Conservation (phyloP, 768 basidiomycete genomes). For the Sporobolomyces pararoseus region DNA sequence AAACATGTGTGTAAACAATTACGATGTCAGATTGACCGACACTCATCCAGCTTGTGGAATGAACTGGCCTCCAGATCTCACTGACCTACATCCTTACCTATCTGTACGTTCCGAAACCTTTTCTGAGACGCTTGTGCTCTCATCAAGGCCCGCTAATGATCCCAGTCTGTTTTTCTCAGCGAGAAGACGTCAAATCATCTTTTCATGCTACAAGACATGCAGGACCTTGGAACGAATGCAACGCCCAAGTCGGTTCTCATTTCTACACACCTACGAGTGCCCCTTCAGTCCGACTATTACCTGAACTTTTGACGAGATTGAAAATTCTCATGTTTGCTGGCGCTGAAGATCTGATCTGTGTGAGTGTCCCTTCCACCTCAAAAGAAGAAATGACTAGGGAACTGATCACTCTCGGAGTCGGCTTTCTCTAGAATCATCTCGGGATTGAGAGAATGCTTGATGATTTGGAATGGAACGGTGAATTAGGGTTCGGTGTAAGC, state of each 20-base stretch:
- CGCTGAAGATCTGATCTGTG: slow-evolving; percentile 90
- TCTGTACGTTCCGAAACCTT: slow-evolving; percentile 57
- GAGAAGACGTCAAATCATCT: slow-evolving; percentile 71
- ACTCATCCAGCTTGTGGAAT: slow-evolving; percentile 82
- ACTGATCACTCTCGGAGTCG: slow-evolving; percentile 47
- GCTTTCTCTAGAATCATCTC: slow-evolving; percentile 82
- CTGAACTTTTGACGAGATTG: slow-evolving; percentile 70
- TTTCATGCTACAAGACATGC: slow-evolving; percentile 75
- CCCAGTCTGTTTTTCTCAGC: slow-evolving; percentile 53
- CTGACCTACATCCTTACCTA: slow-evolving; percentile 59
- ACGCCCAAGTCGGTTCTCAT: slow-evolving; percentile 60
- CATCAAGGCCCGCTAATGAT: neutral
- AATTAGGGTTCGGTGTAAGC: slow-evolving; percentile 74
- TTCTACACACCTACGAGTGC: slow-evolving; percentile 60
- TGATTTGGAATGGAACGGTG: slow-evolving; percentile 78
- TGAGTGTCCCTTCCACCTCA: neutral
- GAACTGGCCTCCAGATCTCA: slow-evolving; percentile 93
- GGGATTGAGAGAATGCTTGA: slow-evolving; percentile 84
- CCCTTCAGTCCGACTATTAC: slow-evolving; percentile 72
- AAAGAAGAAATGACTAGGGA: neutral
- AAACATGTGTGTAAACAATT: slow-evolving; percentile 82
- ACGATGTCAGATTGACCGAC: slow-evolving; percentile 82
- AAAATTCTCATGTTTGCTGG: slow-evolving; percentile 89
- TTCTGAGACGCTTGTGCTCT: neutral
- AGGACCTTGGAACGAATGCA: slow-evolving; percentile 64